Percentiles rank a stretch among this genome's conserved stretches.
phyloP scores from a whole-genome alignment of 208 protist genomes.

The Sergeia podlipaevii region DNA sequence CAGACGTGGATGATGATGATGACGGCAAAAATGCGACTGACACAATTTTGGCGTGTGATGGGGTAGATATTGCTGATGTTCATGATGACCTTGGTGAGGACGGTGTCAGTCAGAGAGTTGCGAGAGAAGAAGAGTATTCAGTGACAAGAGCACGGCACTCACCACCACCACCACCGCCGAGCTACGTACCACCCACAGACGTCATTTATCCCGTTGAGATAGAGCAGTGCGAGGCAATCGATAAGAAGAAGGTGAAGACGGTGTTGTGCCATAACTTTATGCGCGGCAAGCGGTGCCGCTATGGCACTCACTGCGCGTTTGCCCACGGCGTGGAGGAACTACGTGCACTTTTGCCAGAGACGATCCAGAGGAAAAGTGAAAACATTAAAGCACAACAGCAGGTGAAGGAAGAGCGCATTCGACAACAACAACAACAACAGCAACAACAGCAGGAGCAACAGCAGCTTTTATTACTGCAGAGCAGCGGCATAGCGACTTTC shows the following conservation, averaged over 20 bases:
- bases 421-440: neutral
- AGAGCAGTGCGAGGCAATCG: conserved; percentile 31
- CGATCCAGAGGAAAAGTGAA: conserved; percentile 22
- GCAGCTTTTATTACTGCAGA: neutral
- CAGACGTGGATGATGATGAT: no score
- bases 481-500: neutral
- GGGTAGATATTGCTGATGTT: no score
- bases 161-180: conserved; percentile 8
- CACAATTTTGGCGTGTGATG: no score
- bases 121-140: no score
- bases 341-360: conserved; percentile 18
- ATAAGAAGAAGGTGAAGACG: conserved; percentile 41
- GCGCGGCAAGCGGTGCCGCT: conserved; percentile 24
- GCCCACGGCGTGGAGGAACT: conserved; percentile 43
- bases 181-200: conserved; percentile 15
- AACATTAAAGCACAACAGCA: neutral
- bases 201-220: conserved; percentile 16
- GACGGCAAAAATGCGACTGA: no score
- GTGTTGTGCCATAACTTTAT: conserved; percentile 46
- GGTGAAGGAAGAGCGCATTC: neutral
- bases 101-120: no score
- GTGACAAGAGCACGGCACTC: no score
- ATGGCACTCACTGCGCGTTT: conserved; percentile 38
- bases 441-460: conserved; percentile 8
- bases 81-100: no score